Conservation (phyloP, 1,284 basidiomycete genomes). For the Malassezia nana region DNA sequence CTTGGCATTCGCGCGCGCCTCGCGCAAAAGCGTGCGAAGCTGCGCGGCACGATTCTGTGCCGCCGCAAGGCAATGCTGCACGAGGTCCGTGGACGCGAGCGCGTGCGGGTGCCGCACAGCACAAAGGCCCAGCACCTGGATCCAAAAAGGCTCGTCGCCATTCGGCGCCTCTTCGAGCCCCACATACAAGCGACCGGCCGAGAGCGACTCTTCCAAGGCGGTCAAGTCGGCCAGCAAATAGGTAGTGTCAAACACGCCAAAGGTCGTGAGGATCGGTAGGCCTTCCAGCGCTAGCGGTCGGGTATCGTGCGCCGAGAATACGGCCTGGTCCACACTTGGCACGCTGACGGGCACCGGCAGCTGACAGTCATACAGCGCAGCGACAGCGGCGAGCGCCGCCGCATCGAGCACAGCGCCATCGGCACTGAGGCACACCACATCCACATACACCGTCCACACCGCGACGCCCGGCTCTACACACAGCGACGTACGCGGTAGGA, state of each 20-base stretch:
- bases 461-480: conserved; percentile 70
- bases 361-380: conserved; percentile 66
- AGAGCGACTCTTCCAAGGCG: conserved; percentile 76
- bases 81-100: background rate
- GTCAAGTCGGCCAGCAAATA: conserved; percentile 71
- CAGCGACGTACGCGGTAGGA: conserved; percentile 59
- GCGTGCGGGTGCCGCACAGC: background rate
- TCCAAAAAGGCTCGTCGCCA: conserved; percentile 2
- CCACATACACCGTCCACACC: conserved; percentile 84
- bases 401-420: conserved; percentile 93
- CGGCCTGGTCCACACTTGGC: conserved; percentile 60
- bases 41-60: conserved; percentile 7
- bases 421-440: conserved; percentile 88
- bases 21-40: background rate
- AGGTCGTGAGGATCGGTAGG: conserved; percentile 60
- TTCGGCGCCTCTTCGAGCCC: conserved; percentile 18
- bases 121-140: background rate
- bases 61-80: conserved; percentile 5
- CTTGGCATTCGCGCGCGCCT: conserved; percentile 1
- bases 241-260: conserved; percentile 65
- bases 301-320: conserved; percentile 51
- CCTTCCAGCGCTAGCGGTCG: conserved; percentile 53
- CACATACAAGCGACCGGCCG: conserved; percentile 45
- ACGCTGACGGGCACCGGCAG: conserved; percentile 60
- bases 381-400: conserved; percentile 71